Conservation (phyloP, 1,284 basidiomycete species). For the Trametes pubescens region DNA sequence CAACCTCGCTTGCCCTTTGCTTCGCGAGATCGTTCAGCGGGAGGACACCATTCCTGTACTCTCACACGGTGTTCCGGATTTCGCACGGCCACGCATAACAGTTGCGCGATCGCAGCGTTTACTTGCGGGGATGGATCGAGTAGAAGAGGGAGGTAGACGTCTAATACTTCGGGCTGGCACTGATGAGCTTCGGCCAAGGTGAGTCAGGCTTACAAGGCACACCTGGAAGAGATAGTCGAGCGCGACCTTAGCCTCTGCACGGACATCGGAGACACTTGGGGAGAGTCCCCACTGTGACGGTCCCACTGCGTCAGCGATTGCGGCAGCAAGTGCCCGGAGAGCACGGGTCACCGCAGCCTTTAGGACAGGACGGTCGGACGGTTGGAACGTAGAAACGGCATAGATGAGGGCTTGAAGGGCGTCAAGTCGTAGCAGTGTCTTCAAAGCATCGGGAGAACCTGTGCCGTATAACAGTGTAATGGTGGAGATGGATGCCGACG, state of each 20-base stretch:
- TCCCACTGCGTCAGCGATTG: slow-evolving; percentile 69
- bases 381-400: slow-evolving; percentile 56
- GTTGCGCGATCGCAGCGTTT: slow-evolving; percentile 60
- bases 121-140: slow-evolving; percentile 49
- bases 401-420: slow-evolving; percentile 64
- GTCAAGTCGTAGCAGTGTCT: slow-evolving; percentile 60
- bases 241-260: slow-evolving; percentile 61
- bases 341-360: slow-evolving; percentile 67
- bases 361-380: slow-evolving; percentile 50
- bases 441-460: slow-evolving; percentile 70
- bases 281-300: slow-evolving; percentile 72
- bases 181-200: slow-evolving; percentile 1
- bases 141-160: slow-evolving; percentile 72
- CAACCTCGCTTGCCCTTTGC: slow-evolving; percentile 71
- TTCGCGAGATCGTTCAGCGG: slow-evolving; percentile 58
- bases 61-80: slow-evolving; percentile 60
- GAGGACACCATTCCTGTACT: slow-evolving; percentile 72
- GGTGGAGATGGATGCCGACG: neutral
- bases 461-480: neutral
- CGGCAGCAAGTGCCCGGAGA: slow-evolving; percentile 62
- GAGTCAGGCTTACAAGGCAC: neutral
- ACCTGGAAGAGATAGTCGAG: slow-evolving; percentile 71
- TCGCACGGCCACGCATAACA: slow-evolving; percentile 62
- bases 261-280: slow-evolving; percentile 51
- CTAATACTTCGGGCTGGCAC: slow-evolving; percentile 62